These are phyloP conservation scores for Puya raimondii DNA, from an alignment of 176 grass and related monocot species.

Conservation along the genomic window DNA sequence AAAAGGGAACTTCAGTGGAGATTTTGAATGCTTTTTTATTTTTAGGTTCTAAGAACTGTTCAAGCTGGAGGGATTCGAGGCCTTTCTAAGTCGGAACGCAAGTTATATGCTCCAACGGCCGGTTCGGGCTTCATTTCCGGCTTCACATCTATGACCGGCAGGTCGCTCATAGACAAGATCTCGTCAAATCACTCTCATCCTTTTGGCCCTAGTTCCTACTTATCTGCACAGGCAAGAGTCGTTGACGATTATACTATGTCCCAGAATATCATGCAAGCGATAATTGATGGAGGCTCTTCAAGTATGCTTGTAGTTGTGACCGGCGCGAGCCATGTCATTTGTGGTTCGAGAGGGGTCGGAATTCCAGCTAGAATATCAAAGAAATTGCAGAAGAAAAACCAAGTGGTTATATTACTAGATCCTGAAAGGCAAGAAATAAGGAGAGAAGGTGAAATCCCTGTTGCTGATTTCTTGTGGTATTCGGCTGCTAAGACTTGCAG, in stretches of 20 bases:
- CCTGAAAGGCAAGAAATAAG: conserved; percentile 95
- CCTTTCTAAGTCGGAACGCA: conserved; percentile 72
- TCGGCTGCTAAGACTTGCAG: conserved; percentile 90
- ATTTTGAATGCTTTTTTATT: conserved; percentile 21
- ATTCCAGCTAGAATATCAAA: conserved; percentile 92
- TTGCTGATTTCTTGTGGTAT: conserved; percentile 94
- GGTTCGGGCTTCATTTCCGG: conserved; percentile 97
- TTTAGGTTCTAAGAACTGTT: conserved; percentile 86
- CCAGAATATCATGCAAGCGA: conserved; percentile 70
- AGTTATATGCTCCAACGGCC: conserved; percentile 72
- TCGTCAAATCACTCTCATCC: conserved; percentile 44
- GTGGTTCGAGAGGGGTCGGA: conserved; percentile 71
- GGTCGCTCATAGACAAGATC: conserved; percentile 76
- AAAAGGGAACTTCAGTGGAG: neutral
- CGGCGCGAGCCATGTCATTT: conserved; percentile 88
- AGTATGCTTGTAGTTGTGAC: conserved; percentile 93
- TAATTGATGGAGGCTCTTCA: conserved; percentile 48
- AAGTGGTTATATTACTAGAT: conserved; percentile 88
- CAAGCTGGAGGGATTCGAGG: conserved; percentile 80
- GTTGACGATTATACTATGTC: conserved; percentile 97
- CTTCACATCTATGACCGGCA: conserved; percentile 80
- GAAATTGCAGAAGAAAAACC: conserved; percentile 94
- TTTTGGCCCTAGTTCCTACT: conserved; percentile 76
- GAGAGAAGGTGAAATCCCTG: conserved; percentile 86
- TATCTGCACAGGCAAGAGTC: conserved; percentile 94